Conservation (phyloP, 2,329 filamentous ascomycete genomes). For the Corynespora cassiicola region DNA sequence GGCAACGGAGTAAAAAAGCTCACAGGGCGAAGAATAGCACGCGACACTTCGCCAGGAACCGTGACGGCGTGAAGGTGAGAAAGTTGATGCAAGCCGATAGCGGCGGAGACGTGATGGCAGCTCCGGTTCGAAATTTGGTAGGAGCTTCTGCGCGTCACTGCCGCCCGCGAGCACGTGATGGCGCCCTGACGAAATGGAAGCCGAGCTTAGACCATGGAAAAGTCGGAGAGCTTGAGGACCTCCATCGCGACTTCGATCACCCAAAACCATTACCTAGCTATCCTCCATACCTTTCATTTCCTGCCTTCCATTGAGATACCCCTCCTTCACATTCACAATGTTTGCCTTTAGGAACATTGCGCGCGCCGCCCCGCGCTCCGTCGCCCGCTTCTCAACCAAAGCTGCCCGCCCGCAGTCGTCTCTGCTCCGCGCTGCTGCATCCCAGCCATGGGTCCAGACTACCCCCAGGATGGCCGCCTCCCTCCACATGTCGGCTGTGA, state of each 20-base stretch:
- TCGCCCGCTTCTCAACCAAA: conserved; percentile 49
- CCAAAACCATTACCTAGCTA: conserved; percentile 1
- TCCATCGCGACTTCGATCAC: conserved; percentile 8
- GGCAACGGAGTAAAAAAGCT: too few relatives aligned
- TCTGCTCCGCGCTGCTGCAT: conserved; percentile 37
- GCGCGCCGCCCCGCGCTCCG: conserved; percentile 52
- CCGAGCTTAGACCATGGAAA: conserved; percentile 26
- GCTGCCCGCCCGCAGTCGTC: conserved; percentile 44
- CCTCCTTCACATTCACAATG: conserved; percentile 41
- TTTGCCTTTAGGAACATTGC: conserved; percentile 53
- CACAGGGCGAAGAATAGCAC: too few relatives aligned
- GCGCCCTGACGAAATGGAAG: conserved; percentile 21
- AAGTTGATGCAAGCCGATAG: conserved; percentile 12
- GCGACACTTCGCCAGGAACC: too few relatives aligned
- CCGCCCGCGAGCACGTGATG: not conserved
- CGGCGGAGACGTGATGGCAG: conserved; percentile 15
- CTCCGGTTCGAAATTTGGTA: conserved; percentile 6
- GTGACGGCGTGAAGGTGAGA: not conserved
- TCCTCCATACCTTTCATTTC: conserved; percentile 3
- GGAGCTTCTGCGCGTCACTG: conserved; percentile 7
- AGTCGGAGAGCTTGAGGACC: conserved; percentile 19
- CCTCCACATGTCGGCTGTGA: conserved; percentile 51
- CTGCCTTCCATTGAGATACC: conserved; percentile 10
- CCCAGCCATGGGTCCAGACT: conserved; percentile 39
- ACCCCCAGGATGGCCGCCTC: conserved; percentile 42